Conservation (phyloP, 1,284 basidiomycete genomes). For the Grifola frondosa region DNA sequence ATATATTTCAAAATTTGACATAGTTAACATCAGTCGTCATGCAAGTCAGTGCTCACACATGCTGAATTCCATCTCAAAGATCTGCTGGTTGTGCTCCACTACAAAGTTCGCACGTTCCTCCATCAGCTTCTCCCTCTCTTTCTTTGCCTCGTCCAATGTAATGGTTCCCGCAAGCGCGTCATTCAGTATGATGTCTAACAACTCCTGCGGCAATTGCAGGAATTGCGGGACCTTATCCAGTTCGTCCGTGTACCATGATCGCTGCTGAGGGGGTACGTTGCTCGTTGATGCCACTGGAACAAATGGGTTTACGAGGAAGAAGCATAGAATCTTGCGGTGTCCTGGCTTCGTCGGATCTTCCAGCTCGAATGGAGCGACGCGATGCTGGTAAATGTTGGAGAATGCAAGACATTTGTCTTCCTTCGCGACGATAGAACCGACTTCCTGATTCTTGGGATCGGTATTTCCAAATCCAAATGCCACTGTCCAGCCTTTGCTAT, state of each 20-base stretch:
- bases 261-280: slow-evolving; percentile 8
- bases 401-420: slow-evolving; percentile 9
- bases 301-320: slow-evolving; percentile 31
- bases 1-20: no score
- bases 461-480: slow-evolving; percentile 2
- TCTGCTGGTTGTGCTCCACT: slow-evolving; percentile 5
- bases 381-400: slow-evolving; percentile 15
- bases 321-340: slow-evolving; percentile 29
- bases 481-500: slow-evolving; percentile 4
- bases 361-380: slow-evolving; percentile 29
- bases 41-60: slow-evolving; percentile 20
- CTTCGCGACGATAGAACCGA: slow-evolving; percentile 10
- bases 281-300: slow-evolving; percentile 5
- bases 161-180: slow-evolving; percentile 6
- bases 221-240: neutral
- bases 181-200: slow-evolving; percentile 9
- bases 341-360: slow-evolving; percentile 25
- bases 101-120: slow-evolving; percentile 15
- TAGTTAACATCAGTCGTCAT: no score
- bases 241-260: slow-evolving; percentile 3
- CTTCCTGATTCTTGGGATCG: slow-evolving; percentile 6
- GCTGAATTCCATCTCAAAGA: slow-evolving; percentile 15
- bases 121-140: slow-evolving; percentile 15
- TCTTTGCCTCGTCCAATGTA: slow-evolving; percentile 11
- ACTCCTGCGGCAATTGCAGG: slow-evolving; percentile 8